Evolutionary conservation across 75 land plant genomes (phyloP).

Genomic region (Selaginella tamariscina): DNA sequence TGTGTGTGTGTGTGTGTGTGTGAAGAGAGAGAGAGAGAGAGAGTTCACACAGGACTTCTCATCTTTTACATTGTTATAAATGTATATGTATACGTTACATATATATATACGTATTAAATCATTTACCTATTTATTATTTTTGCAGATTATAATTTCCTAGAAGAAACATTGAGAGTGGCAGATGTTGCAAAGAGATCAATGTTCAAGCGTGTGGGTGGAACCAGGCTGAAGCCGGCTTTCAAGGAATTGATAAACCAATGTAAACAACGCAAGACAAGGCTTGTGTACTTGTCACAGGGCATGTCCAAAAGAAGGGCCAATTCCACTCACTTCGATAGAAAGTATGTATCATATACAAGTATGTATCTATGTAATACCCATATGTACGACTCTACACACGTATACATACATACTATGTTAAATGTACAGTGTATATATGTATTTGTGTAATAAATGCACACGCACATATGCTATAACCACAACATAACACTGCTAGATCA

Average conservation of each 20-base stretch:
- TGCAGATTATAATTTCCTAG: conserved; percentile 73
- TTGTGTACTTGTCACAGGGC: conserved; percentile 50
- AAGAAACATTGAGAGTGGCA: conserved; percentile 61
- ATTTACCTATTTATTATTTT: no score
- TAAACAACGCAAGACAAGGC: conserved; percentile 29
- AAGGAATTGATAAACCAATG: conserved; percentile 40
- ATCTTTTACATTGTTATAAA: no score
- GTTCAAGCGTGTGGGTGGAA: conserved; percentile 15
- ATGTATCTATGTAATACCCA: background rate
- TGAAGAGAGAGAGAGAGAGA: no score
- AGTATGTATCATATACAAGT: conserved; percentile 20
- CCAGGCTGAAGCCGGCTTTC: conserved; percentile 15
- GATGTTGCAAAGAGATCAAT: conserved; percentile 59
- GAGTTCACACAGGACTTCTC: no score
- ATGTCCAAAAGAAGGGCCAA: conserved; percentile 66
- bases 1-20: no score
- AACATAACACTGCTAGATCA: no score
- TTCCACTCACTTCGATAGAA: conserved; percentile 36
- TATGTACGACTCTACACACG: background rate
- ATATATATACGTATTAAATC: no score
- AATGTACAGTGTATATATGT: no score
- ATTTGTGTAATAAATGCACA: no score
- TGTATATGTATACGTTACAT: no score
- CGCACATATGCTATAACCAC: no score
- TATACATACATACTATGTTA: no score